Conservation (phyloP, 345 rosid species). For the Xanthoceras sorbifolium region DNA sequence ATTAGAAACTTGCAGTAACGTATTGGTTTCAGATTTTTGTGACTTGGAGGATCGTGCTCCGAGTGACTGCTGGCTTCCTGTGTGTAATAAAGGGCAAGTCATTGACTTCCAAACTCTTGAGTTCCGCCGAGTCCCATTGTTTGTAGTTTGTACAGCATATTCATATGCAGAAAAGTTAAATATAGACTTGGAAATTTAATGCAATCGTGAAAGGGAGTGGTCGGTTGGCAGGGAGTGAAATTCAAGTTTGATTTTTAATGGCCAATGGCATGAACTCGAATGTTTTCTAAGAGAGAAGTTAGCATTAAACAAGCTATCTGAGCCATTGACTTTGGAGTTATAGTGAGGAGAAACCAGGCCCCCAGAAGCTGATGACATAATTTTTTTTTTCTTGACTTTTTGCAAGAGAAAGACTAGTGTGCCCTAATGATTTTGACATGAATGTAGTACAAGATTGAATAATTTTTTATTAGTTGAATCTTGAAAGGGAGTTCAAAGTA, state of each 20-base stretch:
- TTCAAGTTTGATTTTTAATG: constrained; percentile 7
- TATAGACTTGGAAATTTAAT: not conserved
- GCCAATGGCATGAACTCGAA: not conserved
- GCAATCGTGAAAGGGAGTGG: not conserved
- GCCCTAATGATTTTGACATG: not conserved
- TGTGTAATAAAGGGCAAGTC: not conserved
- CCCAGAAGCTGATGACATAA: too few relatives aligned
- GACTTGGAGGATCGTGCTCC: constrained; percentile 26
- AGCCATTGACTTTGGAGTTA: constrained; percentile 15
- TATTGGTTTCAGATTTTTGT: not conserved
- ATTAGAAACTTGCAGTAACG: not conserved
- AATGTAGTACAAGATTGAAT: not conserved
- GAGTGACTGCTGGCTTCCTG: constrained; percentile 3
- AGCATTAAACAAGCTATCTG: not conserved
- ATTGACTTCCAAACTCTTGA: not conserved
- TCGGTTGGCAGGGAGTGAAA: constrained; percentile 16
- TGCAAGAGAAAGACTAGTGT: constrained; percentile 1
- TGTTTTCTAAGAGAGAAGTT: not conserved
- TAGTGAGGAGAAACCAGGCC: not conserved
- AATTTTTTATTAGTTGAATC: not conserved
- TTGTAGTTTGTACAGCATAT: not conserved
- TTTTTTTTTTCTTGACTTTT: constrained; percentile 7
- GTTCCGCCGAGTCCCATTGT: constrained; percentile 30
- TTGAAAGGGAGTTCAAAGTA: not conserved
- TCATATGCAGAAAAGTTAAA: not conserved